phyloP scores from a whole-genome alignment of 1,284 basidiomycete species.

The Coniferiporia weirii region DNA sequence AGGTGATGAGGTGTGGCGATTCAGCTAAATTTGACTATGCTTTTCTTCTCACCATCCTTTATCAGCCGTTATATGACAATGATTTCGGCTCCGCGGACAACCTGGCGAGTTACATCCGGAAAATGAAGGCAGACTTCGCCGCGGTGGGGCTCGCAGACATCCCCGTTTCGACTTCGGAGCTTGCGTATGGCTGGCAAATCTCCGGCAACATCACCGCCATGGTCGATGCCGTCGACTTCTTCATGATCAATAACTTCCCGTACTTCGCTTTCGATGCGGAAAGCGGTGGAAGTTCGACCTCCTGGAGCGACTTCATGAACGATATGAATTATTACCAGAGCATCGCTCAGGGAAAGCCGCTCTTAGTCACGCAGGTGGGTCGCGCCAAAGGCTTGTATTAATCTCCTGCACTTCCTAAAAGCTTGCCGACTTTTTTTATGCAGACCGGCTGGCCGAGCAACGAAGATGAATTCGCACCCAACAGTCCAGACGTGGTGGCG shows the following conservation, averaged over 20 bases:
- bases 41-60: background rate
- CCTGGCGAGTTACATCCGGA: conserved; percentile 13
- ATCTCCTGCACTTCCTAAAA: too few relatives aligned
- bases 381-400: background rate
- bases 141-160: conserved; percentile 16
- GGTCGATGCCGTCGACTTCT: conserved; percentile 18
- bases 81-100: conserved; percentile 16
- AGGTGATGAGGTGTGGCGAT: conserved; percentile 13
- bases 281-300: conserved; percentile 14
- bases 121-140: conserved; percentile 14
- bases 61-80: conserved; percentile 16
- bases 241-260: conserved; percentile 20
- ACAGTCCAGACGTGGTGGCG: conserved; percentile 15
- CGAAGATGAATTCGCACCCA: conserved; percentile 15
- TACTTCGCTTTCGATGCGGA: conserved; percentile 16
- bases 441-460: conserved; percentile 20
- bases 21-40: background rate
- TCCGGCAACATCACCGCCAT: conserved; percentile 9
- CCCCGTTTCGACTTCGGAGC: conserved; percentile 17
- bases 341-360: conserved; percentile 17
- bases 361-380: conserved; percentile 17
- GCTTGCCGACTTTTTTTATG: background rate
- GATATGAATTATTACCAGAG: conserved; percentile 15
- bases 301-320: conserved; percentile 15
- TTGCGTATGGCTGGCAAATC: conserved; percentile 18